These are phyloP conservation scores for Phialocephala subalpina DNA, from an alignment of 2,329 filamentous ascomycete genomes.

Conservation along the genomic window DNA sequence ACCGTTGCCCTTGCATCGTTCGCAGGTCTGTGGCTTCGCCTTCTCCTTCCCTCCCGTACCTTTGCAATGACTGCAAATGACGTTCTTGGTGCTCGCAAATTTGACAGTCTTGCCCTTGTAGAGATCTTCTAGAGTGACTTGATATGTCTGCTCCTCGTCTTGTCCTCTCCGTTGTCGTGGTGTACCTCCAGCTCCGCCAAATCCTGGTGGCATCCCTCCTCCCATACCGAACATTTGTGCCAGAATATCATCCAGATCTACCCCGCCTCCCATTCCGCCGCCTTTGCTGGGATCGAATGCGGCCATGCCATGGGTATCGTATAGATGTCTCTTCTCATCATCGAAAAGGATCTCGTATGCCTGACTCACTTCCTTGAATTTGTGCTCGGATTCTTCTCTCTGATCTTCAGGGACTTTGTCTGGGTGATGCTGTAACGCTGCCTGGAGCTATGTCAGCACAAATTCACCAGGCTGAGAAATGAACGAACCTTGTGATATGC, in stretches of 20 bases:
- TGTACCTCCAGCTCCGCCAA: constrained; percentile 52
- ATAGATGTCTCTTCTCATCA: constrained; percentile 90
- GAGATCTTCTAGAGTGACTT: constrained; percentile 90
- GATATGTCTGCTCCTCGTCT: constrained; percentile 90
- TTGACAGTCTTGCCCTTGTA: constrained; percentile 99
- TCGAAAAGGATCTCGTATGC: constrained; percentile 98
- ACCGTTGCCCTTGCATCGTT: constrained; percentile 84
- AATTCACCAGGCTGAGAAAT: constrained; percentile 23
- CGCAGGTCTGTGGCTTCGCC: constrained; percentile 83
- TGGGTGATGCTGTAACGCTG: constrained; percentile 87
- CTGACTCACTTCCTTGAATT: constrained; percentile 91
- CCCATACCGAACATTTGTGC: constrained; percentile 90
- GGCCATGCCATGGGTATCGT: constrained; percentile 95
- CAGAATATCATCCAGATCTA: constrained; percentile 91
- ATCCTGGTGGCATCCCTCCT: constrained; percentile 47
- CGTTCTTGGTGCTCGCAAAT: constrained; percentile 93
- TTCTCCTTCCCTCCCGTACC: constrained; percentile 92
- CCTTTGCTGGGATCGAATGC: constrained; percentile 84
- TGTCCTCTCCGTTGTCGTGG: constrained; percentile 74
- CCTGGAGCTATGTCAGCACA: constrained; percentile 56
- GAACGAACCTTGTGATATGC: constrained; percentile 86
- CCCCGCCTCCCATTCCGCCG: constrained; percentile 67
- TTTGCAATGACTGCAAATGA: constrained; percentile 87
- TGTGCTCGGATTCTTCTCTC: constrained; percentile 84
- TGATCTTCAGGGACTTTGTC: constrained; percentile 93